These are phyloP conservation scores for Canariomyces notabilis DNA, from an alignment of 2,329 filamentous ascomycete species.

Conservation along the genomic window DNA sequence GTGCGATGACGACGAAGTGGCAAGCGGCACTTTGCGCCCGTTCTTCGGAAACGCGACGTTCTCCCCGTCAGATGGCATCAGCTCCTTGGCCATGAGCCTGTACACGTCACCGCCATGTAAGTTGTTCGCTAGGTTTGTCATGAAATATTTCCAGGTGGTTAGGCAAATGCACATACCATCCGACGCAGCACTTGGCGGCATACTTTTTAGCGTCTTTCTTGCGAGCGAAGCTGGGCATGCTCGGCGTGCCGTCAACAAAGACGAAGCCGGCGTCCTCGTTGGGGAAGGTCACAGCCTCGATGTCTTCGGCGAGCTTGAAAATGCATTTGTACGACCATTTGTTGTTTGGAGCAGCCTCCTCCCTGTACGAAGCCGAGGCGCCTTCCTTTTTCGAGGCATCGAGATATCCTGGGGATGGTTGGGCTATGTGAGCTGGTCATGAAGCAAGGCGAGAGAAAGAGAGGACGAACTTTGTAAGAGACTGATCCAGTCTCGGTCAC, in stretches of 20 bases:
- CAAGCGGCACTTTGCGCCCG: slow-evolving; percentile 5
- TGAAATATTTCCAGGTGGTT: neutral
- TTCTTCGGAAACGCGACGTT: slow-evolving; percentile 19
- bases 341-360: slow-evolving; percentile 1
- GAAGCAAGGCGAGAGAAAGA: neutral
- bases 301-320: neutral
- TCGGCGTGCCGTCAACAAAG: slow-evolving; percentile 17
- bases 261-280: slow-evolving; percentile 27
- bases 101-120: no score
- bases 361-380: slow-evolving; percentile 17
- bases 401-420: slow-evolving; percentile 9
- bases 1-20: no score
- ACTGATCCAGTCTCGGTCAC: slow-evolving; percentile 36
- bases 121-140: no score
- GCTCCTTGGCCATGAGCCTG: slow-evolving; percentile 13
- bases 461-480: slow-evolving; percentile 31
- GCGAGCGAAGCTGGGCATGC: slow-evolving; percentile 35
- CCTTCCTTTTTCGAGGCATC: slow-evolving; percentile 1
- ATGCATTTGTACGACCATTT: neutral
- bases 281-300: slow-evolving; percentile 24
- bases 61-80: slow-evolving; percentile 27
- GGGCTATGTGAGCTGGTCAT: neutral
- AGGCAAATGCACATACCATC: slow-evolving; percentile 26
- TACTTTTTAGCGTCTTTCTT: slow-evolving; percentile 53
- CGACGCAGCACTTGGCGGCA: slow-evolving; percentile 44